A percentile compares a stretch with the other conserved stretches of the same genome.
Evolutionary conservation across 306 rosid species (phyloP).

Genomic region (Rubus idaeus): DNA sequence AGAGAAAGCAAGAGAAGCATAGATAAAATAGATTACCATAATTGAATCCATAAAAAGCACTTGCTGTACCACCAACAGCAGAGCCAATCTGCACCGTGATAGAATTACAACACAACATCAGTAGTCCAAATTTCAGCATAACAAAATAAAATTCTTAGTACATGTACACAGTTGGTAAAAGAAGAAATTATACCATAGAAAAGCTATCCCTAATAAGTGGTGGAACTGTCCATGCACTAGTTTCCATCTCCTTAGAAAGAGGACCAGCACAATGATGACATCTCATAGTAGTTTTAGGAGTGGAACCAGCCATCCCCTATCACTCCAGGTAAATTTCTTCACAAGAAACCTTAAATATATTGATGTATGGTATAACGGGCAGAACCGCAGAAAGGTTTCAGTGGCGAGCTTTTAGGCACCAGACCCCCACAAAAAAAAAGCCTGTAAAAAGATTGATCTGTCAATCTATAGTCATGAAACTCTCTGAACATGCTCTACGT

Average conservation of each 20-base stretch:
- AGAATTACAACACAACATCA: neutral
- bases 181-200: slow-evolving; percentile 58
- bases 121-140: neutral
- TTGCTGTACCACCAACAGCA: slow-evolving; percentile 85
- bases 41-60: slow-evolving; percentile 96
- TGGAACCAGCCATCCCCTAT: slow-evolving; percentile 21
- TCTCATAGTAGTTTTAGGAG: slow-evolving; percentile 28
- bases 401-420: neutral
- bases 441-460: neutral
- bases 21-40: slow-evolving; percentile 42
- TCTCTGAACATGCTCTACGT: no score
- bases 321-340: neutral
- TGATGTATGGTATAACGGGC: neutral
- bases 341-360: neutral
- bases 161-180: neutral
- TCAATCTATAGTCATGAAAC: neutral
- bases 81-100: slow-evolving; percentile 70
- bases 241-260: slow-evolving; percentile 73
- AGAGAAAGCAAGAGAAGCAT: neutral
- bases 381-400: neutral
- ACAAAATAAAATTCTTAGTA: neutral
- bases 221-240: slow-evolving; percentile 67
- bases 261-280: slow-evolving; percentile 92
- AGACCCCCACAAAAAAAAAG: neutral
- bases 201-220: slow-evolving; percentile 82